Conservation (phyloP, 164 flowering plant genomes). For the Piper longum region DNA sequence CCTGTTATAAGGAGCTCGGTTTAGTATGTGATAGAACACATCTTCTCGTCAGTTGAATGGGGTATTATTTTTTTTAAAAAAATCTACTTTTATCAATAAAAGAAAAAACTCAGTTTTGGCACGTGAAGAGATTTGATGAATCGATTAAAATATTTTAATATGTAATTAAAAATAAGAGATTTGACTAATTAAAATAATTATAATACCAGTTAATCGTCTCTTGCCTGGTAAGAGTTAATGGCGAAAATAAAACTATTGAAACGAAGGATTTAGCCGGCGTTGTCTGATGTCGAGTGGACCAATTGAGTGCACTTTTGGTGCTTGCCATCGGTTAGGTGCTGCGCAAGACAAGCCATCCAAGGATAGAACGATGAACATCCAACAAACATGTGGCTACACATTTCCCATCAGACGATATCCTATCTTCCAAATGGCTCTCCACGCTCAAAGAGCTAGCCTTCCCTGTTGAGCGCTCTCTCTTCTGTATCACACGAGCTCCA, state of each 20-base stretch:
- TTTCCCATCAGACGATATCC: constrained; percentile 15
- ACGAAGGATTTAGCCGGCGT: background rate
- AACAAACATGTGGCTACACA: constrained; percentile 21
- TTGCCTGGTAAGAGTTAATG: background rate
- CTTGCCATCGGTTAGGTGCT: background rate
- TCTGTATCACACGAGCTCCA: constrained; percentile 6
- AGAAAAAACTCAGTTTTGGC: no score
- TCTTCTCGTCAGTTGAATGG: no score
- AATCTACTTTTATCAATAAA: no score
- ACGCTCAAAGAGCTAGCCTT: background rate
- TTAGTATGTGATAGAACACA: no score
- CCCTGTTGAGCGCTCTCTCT: background rate
- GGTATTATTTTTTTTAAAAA: no score
- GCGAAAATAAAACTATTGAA: background rate
- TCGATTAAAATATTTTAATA: no score
- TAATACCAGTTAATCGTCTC: background rate
- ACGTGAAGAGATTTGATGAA: no score
- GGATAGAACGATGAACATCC: constrained; percentile 1
- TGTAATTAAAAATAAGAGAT: no score
- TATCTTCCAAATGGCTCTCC: constrained; percentile 7
- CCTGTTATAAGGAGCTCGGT: no score
- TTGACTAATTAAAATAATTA: no score
- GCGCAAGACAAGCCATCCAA: background rate
- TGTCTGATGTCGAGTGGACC: background rate
- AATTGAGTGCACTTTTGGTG: background rate